These are phyloP conservation scores for Corymbia citriodora DNA, from an alignment of 441 rosid species.

Conservation along the genomic window DNA sequence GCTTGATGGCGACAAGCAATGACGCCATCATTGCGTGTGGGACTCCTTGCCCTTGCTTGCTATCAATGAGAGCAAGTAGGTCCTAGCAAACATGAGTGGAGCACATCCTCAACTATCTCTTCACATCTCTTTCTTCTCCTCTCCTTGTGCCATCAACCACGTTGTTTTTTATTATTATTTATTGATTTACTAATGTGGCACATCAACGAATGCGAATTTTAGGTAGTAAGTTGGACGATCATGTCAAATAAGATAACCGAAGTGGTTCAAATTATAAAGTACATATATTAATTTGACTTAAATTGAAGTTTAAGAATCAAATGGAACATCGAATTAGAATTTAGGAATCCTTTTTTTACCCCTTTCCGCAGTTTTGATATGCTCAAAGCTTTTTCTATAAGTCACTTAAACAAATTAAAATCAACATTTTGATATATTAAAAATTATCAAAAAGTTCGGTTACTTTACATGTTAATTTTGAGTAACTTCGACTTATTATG, in stretches of 20 bases:
- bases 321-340: neutral
- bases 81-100: accelerated
- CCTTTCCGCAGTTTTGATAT: too few relatives aligned
- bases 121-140: neutral
- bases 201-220: accelerated
- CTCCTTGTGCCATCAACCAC: accelerated
- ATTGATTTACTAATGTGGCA: neutral
- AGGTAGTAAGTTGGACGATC: neutral
- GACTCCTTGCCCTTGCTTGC: neutral
- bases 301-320: neutral
- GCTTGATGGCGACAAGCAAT: accelerated
- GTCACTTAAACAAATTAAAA: neutral
- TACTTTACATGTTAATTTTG: neutral
- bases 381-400: neutral
- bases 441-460: neutral
- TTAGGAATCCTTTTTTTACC: too few relatives aligned
- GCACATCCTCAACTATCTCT: neutral
- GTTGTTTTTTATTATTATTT: neutral
- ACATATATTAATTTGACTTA: neutral
- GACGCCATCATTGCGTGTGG: accelerated
- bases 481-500: neutral
- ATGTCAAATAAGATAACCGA: accelerated
- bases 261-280: neutral
- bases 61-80: neutral
- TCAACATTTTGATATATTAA: neutral